These are phyloP conservation scores for Spergularia bocconei DNA, from an alignment of 148 eudicot genomes.

Conservation along the genomic window DNA sequence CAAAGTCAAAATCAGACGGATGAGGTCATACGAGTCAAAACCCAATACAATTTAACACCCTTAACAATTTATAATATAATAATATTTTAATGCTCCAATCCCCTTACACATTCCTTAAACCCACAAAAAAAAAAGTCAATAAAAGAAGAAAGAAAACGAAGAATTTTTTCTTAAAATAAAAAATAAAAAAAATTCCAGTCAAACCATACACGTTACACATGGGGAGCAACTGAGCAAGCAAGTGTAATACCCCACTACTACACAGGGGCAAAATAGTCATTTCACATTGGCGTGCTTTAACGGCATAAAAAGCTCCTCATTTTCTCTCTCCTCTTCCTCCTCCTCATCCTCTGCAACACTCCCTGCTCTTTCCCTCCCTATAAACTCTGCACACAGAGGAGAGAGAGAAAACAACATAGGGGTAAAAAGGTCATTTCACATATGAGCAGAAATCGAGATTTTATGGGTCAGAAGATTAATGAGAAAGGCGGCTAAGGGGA, in stretches of 20 bases:
- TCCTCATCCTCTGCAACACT: conserved; percentile 15
- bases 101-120: conserved; percentile 11
- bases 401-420: not conserved
- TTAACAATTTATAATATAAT: not conserved
- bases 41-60: not conserved
- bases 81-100: not conserved
- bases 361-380: conserved; percentile 7
- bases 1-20: no score
- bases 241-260: not conserved
- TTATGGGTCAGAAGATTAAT: conserved; percentile 24
- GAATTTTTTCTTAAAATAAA: not conserved
- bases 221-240: not conserved
- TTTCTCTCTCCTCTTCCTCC: conserved; percentile 7
- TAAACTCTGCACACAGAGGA: not conserved
- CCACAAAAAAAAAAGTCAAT: conserved; percentile 10
- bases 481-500: conserved; percentile 53
- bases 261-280: conserved; percentile 22
- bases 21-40: no score
- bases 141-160: conserved; percentile 1
- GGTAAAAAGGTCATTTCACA: no score
- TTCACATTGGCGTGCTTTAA: conserved; percentile 31
- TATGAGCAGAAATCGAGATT: no score
- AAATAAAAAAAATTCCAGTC: not conserved
- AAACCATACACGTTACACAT: not conserved
- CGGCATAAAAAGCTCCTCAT: conserved; percentile 34